Percentiles rank a stretch among this genome's conserved stretches.
These are phyloP conservation scores for Mycena filopes DNA, from an alignment of 768 basidiomycete genomes.

Conservation along the genomic window DNA sequence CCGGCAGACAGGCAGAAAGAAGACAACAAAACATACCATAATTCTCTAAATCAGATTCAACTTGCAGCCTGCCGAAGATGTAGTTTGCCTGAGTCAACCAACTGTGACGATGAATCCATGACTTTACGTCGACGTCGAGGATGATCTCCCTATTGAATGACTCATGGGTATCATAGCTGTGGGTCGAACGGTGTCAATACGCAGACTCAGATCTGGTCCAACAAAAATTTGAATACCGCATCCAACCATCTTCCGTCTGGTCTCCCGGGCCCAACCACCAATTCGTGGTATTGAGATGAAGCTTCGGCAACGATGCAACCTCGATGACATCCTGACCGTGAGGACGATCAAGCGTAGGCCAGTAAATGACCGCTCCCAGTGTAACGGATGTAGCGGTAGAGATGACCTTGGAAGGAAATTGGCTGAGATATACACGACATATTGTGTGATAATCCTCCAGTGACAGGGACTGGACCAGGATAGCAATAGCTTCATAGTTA, in stretches of 20 bases:
- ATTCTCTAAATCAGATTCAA: background rate
- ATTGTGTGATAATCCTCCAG: background rate
- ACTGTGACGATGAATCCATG: no score
- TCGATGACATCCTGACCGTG: background rate
- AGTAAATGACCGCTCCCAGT: background rate
- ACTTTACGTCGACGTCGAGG: no score
- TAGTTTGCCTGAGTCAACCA: constrained; percentile 14
- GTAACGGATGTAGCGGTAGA: background rate
- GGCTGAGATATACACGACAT: background rate
- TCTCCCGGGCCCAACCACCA: background rate
- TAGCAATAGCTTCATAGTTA: no score
- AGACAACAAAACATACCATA: background rate
- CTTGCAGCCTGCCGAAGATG: background rate
- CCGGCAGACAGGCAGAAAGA: no score
- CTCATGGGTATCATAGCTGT: background rate
- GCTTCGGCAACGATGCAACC: background rate
- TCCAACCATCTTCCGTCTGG: background rate
- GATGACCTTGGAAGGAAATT: background rate
- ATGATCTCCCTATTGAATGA: background rate
- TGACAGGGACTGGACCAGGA: background rate
- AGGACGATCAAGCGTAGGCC: background rate
- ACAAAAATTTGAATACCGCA: background rate
- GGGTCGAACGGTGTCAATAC: background rate
- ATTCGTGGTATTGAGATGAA: background rate
- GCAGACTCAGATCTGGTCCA: no score